A percentile compares a stretch with the other conserved stretches of the same genome.
These are phyloP conservation scores for Cystobasidium slooffiae DNA, from an alignment of 1,284 basidiomycete genomes.

Conservation along the genomic window DNA sequence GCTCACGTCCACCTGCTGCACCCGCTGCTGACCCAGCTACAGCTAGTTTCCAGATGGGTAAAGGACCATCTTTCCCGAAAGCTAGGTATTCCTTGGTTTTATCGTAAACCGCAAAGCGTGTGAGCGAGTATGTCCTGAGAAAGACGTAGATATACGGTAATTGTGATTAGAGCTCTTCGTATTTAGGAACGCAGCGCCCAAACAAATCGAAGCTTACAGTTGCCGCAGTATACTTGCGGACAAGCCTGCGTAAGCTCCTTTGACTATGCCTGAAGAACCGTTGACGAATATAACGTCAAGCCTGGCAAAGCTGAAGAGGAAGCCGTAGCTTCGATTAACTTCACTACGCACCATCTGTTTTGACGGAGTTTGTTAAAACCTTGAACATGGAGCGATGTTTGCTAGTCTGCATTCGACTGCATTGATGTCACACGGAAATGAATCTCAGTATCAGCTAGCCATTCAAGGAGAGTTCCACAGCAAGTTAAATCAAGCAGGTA, in stretches of 20 bases:
- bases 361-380: constrained; percentile 46
- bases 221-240: constrained; percentile 86
- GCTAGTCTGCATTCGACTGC: constrained; percentile 52
- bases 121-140: constrained; percentile 69
- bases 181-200: not conserved
- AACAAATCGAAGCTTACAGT: constrained; percentile 61
- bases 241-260: constrained; percentile 64
- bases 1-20: constrained; percentile 45
- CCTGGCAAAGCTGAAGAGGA: not conserved
- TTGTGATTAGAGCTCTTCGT: too few species aligned
- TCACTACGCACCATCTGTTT: constrained; percentile 46
- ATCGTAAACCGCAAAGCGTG: constrained; percentile 91
- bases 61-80: constrained; percentile 40
- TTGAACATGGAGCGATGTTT: constrained; percentile 48
- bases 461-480: too few species aligned
- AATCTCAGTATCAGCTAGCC: too few species aligned
- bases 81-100: constrained; percentile 78
- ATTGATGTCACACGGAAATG: too few species aligned
- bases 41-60: constrained; percentile 77
- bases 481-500: not conserved
- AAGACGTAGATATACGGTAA: too few species aligned
- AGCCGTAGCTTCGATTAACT: not conserved
- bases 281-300: not conserved
- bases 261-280: constrained; percentile 45
- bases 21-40: constrained; percentile 62